A percentile compares a stretch with the other conserved stretches of the same genome.
Evolutionary conservation across 140 eudicot species (phyloP).

Genomic region (Cichorium intybus): DNA sequence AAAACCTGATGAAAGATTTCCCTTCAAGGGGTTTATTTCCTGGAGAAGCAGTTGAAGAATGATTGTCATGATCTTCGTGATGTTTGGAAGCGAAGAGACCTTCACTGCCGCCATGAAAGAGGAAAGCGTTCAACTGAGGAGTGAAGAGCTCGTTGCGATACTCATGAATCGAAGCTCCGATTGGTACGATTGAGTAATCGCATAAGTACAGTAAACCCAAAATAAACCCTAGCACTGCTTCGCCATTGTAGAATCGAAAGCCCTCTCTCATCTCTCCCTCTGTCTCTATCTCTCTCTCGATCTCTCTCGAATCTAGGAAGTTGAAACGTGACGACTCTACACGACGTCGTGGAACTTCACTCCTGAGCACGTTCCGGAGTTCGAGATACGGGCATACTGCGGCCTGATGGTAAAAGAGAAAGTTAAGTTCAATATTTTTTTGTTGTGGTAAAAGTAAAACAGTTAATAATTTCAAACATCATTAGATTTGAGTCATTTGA

Average conservation of each 20-base stretch:
- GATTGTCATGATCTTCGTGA: conserved; percentile 15
- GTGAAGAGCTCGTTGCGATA: conserved; percentile 44
- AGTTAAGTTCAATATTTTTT: background rate
- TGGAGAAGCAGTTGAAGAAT: conserved; percentile 15
- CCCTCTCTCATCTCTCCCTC: conserved; percentile 33
- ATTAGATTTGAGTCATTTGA: too few relatives aligned
- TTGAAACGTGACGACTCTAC: conserved; percentile 16
- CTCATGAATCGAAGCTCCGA: conserved; percentile 54
- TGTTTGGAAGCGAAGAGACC: conserved; percentile 64
- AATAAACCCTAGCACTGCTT: conserved; percentile 5
- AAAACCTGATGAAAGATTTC: conserved; percentile 64
- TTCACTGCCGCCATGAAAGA: conserved; percentile 75
- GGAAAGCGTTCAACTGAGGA: conserved; percentile 54
- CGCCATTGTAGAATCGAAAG: conserved; percentile 25
- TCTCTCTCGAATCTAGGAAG: conserved; percentile 2
- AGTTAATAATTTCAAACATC: too few relatives aligned
- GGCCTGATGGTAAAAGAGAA: background rate
- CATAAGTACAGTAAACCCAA: conserved; percentile 15
- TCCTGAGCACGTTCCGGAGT: conserved; percentile 2
- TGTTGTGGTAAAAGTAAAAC: background rate
- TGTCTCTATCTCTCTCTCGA: conserved; percentile 8
- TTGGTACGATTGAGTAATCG: conserved; percentile 21
- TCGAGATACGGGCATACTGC: conserved; percentile 5
- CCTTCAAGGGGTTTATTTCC: conserved; percentile 38
- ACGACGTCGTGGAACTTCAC: conserved; percentile 18